phyloP scores from a whole-genome alignment of 495 filamentous ascomycete species.

The Xylaria intraflava region DNA sequence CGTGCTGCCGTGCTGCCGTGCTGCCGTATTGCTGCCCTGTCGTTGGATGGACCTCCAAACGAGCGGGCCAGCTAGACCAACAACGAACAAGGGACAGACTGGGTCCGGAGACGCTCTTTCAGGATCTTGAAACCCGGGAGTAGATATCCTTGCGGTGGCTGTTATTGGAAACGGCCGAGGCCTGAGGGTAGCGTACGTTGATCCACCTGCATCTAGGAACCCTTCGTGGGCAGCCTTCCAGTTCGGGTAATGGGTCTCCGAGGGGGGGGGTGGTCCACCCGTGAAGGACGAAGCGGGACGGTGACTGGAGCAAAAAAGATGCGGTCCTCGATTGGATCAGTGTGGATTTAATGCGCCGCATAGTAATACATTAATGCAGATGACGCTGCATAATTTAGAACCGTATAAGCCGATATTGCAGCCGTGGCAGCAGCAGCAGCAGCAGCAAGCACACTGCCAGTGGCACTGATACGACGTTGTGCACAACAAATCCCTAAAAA shows the following conservation, averaged over 20 bases:
- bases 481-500: conserved; percentile 5
- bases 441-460: no score
- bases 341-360: no score
- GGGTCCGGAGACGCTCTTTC: no score
- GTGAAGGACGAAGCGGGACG: no score
- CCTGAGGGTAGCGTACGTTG: not conserved
- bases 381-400: not conserved
- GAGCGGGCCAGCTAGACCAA: not conserved
- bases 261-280: no score
- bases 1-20: no score
- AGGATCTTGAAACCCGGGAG: conserved; percentile 19
- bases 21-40: no score
- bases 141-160: conserved; percentile 14
- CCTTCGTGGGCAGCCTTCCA: conserved; percentile 7
- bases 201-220: conserved; percentile 2
- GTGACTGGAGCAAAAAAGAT: no score
- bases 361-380: not conserved
- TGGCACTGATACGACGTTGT: not conserved
- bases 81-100: conserved; percentile 5
- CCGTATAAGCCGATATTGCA: not conserved
- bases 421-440: not conserved
- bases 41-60: not conserved
- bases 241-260: conserved; percentile 7
- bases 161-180: conserved; percentile 14
- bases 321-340: no score